These are phyloP conservation scores for Meyerozyma elateridarum DNA, from an alignment of 1,139 yeast species.

Conservation along the genomic window DNA sequence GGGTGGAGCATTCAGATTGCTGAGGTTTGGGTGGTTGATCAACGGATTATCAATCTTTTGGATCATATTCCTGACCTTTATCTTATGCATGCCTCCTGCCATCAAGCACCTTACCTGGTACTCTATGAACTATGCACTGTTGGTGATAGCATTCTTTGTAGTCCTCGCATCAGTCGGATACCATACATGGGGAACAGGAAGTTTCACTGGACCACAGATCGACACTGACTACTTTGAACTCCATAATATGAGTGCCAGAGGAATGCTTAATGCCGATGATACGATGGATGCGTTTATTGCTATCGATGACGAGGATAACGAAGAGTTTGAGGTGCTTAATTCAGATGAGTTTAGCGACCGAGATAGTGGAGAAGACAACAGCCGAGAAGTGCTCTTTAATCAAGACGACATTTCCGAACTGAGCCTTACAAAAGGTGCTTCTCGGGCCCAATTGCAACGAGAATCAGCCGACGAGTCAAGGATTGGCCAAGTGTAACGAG, in stretches of 20 bases:
- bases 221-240: slow-evolving; percentile 48
- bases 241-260: slow-evolving; percentile 20
- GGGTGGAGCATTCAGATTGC: slow-evolving; percentile 69
- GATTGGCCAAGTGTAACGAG: no score
- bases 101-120: slow-evolving; percentile 52
- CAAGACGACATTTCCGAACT: neutral
- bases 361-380: neutral
- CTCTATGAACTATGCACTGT: slow-evolving; percentile 72
- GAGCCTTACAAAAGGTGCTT: no score
- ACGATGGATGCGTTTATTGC: neutral
- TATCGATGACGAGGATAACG: neutral
- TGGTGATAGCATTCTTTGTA: slow-evolving; percentile 51
- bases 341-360: neutral
- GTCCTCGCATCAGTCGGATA: slow-evolving; percentile 48
- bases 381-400: neutral
- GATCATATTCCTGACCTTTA: slow-evolving; percentile 54
- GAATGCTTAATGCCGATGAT: neutral
- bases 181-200: slow-evolving; percentile 53
- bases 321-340: neutral
- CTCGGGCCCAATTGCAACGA: no score
- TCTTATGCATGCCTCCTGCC: slow-evolving; percentile 72
- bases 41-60: slow-evolving; percentile 59
- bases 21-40: slow-evolving; percentile 57
- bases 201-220: slow-evolving; percentile 62
- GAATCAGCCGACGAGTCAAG: no score